Evolutionary conservation across 345 rosid species (phyloP), one percentile per base, ranked within the genome.

Genomic region (Linum trigynum): DNA sequence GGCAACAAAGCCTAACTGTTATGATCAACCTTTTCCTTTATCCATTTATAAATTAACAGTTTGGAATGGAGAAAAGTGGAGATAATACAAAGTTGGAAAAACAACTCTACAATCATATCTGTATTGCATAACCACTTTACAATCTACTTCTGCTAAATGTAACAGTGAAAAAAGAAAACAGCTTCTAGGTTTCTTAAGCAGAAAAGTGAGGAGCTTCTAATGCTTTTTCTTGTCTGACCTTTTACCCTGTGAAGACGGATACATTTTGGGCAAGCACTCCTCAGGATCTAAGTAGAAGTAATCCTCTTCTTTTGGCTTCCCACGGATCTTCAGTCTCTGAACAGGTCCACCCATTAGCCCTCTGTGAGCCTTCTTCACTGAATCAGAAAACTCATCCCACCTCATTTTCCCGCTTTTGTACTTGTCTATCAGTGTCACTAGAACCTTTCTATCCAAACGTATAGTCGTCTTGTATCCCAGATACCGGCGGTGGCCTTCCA

Each of bases 401-500:
- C 61, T 57, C 5, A 23, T 32, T 17, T 5, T 17, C 2, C 61
- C 61, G 8, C 38, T 37, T 32, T 7, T 37, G 38, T 57, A 57
- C 38, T 57, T 32, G 38, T 57, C 61, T 32, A 57, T 57, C 11
- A 57, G 38, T 9, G 61, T 37, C 11, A 57, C 61, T 23, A 57
- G 5, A 57, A 17, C 38, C 61, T 57, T 57, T 57, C 61, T 57
- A 12, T 57, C 38, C 23, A 57, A 17, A 35, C 36, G 8, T 7
- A 57, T 57, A 12, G 61, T 57, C 23, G 7, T 57, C 38, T 57
- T 57, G 61, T 17, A 57, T 57, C 61, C 61, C 35, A 41, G 11
- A 39, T 74, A 77, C 83, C 75, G 66, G 59, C 81, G 71, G 67
- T 82, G 86, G 65, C 86, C 86, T 77, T 79, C 80, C 6, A 82